These are phyloP conservation scores for Castanea crenata DNA, from an alignment of 306 rosid species.

Conservation along the genomic window DNA sequence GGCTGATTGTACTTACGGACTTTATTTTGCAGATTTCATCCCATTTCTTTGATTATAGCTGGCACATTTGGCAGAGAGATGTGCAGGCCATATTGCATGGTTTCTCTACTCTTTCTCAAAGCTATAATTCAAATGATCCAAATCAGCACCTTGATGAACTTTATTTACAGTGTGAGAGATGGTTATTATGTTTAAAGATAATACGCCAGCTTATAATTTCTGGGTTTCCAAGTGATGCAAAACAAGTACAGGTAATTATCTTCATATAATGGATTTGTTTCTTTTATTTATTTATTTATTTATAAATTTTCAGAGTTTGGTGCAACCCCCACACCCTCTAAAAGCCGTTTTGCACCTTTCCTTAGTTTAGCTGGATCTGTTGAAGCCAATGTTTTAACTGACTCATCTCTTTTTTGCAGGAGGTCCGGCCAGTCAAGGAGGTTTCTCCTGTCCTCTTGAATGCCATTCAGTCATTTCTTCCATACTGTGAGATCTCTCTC, in stretches of 20 bases:
- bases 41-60: constrained; percentile 86
- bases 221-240: constrained; percentile 92
- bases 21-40: constrained; percentile 80
- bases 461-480: constrained; percentile 87
- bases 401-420: constrained; percentile 49
- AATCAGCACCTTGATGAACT: constrained; percentile 74
- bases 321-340: neutral
- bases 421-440: constrained; percentile 88
- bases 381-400: constrained; percentile 2
- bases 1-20: constrained; percentile 10
- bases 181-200: constrained; percentile 88
- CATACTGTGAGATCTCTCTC: constrained; percentile 69
- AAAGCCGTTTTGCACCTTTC: neutral
- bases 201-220: constrained; percentile 78
- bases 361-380: neutral
- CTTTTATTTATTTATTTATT: neutral
- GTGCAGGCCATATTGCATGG: constrained; percentile 77
- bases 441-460: constrained; percentile 80
- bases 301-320: neutral
- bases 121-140: constrained; percentile 53
- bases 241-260: constrained; percentile 69
- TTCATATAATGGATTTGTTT: constrained; percentile 11
- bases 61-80: constrained; percentile 96
- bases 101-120: constrained; percentile 70
- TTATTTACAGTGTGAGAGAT: constrained; percentile 81